These are phyloP conservation scores for Sarocladium brachiariae DNA, from an alignment of 2,329 filamentous ascomycete species.

Conservation along the genomic window DNA sequence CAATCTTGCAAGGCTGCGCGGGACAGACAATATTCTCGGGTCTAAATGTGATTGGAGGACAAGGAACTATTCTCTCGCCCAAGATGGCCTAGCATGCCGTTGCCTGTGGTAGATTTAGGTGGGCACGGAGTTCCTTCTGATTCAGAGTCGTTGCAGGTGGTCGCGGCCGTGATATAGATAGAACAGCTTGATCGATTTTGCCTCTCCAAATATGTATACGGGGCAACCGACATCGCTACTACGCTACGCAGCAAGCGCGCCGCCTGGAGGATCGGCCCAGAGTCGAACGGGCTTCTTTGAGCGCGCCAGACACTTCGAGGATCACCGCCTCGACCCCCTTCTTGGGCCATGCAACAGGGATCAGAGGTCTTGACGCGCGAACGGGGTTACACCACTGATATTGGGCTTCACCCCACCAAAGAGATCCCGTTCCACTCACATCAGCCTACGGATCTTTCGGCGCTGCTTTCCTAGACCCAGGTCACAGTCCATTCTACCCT, in stretches of 20 bases:
- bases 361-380: conserved; percentile 1
- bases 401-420: conserved; percentile 8
- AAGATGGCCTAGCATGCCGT: neutral
- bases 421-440: conserved; percentile 21
- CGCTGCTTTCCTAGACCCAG: conserved; percentile 29
- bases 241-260: neutral
- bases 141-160: neutral
- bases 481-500: neutral
- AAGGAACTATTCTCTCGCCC: neutral
- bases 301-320: conserved; percentile 6
- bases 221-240: neutral
- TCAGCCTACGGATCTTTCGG: conserved; percentile 43
- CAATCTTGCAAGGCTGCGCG: too few species aligned
- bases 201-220: too few species aligned
- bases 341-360: conserved; percentile 5
- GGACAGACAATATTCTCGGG: too few species aligned
- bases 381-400: conserved; percentile 8
- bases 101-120: neutral
- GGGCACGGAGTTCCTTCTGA: neutral
- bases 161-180: neutral
- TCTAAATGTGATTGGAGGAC: neutral
- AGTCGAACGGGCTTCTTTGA: neutral
- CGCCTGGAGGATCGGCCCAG: neutral
- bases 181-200: too few species aligned
- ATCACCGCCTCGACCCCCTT: conserved; percentile 1